Conservation (phyloP, 805 yeast species). For the Wickerhamiella alocasiicola region DNA sequence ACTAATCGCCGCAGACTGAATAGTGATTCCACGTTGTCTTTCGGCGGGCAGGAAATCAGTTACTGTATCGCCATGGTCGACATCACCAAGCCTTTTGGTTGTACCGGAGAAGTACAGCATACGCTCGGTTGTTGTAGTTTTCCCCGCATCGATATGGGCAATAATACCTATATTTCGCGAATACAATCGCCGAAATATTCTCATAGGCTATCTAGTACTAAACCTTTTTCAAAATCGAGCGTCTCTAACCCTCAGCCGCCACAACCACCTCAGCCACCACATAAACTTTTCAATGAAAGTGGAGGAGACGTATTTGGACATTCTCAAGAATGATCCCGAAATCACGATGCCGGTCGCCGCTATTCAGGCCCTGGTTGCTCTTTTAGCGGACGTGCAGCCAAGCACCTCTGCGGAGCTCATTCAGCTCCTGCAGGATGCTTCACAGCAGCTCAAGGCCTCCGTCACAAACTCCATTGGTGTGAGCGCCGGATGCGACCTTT, state of each 20-base stretch:
- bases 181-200: background rate
- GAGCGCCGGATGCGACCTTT: slow-evolving; percentile 95
- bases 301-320: slow-evolving; percentile 63
- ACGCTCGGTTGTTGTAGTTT: slow-evolving; percentile 93
- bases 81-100: slow-evolving; percentile 70
- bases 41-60: slow-evolving; percentile 88
- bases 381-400: slow-evolving; percentile 73
- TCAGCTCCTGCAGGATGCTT: slow-evolving; percentile 64
- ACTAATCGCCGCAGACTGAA: slow-evolving; percentile 91
- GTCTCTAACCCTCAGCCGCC: no score
- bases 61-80: slow-evolving; percentile 92
- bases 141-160: slow-evolving; percentile 99
- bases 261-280: background rate
- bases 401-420: slow-evolving; percentile 89
- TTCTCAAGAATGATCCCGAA: slow-evolving; percentile 80
- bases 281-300: slow-evolving; percentile 38
- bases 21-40: slow-evolving; percentile 85
- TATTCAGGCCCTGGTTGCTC: slow-evolving; percentile 80
- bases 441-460: slow-evolving; percentile 56
- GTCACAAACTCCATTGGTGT: slow-evolving; percentile 86
- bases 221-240: no score
- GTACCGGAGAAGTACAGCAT: slow-evolving; percentile 85
- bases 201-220: no score
- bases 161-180: slow-evolving; percentile 82
- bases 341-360: slow-evolving; percentile 99